Percentiles rank a stretch among this genome's conserved stretches.
Evolutionary conservation across 2,329 filamentous ascomycete genomes (phyloP).

Genomic region (Fusarium sp.): DNA sequence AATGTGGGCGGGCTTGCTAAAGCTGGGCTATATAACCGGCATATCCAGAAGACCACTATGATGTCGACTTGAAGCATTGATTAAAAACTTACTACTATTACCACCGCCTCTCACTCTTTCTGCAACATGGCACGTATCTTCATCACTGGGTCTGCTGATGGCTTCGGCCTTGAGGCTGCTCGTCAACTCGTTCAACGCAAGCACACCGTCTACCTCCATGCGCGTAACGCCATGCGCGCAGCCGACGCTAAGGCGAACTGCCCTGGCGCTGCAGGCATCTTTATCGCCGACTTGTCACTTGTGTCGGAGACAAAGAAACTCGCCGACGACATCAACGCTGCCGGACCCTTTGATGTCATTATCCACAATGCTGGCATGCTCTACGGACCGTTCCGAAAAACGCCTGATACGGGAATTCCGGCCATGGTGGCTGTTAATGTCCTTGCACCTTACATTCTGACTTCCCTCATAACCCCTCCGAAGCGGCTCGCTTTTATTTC

Average conservation of each 20-base stretch:
- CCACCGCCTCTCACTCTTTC: background rate
- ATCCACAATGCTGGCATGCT: constrained; percentile 36
- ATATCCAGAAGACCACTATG: background rate
- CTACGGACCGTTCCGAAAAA: constrained; percentile 15
- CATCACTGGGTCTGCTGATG: constrained; percentile 43
- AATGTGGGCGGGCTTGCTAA: background rate
- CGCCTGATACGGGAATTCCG: constrained; percentile 32
- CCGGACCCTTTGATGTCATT: constrained; percentile 28
- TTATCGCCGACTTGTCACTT: background rate
- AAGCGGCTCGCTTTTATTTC: constrained; percentile 34
- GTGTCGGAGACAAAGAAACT: constrained; percentile 30
- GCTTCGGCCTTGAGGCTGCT: constrained; percentile 39
- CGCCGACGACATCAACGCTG: constrained; percentile 21
- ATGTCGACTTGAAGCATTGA: background rate
- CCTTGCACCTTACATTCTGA: constrained; percentile 38
- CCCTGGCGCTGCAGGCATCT: background rate
- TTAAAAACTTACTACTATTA: background rate
- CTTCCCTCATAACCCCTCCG: constrained; percentile 31
- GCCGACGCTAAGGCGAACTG: constrained; percentile 22
- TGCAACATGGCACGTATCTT: constrained; percentile 38
- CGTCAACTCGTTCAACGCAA: constrained; percentile 38
- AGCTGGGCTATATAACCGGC: background rate
- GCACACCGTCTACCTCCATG: constrained; percentile 40
- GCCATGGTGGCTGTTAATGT: constrained; percentile 38
- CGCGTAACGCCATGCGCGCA: constrained; percentile 34